These are phyloP conservation scores for Fusarium floridanum DNA, from an alignment of 2,329 filamentous ascomycete species.

Conservation along the genomic window DNA sequence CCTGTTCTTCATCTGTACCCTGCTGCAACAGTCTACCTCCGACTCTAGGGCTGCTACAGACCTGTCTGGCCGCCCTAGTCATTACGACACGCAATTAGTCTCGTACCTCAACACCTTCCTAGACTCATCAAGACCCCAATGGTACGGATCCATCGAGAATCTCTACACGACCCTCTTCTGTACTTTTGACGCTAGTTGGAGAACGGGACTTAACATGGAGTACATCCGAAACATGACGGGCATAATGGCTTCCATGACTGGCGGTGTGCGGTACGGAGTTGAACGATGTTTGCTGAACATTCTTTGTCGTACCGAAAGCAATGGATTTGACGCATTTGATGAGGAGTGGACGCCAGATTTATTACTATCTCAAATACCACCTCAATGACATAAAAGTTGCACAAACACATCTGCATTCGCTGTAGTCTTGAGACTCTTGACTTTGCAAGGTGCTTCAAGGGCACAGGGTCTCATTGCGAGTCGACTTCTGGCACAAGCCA, in stretches of 20 bases:
- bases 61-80: background rate
- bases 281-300: slow-evolving; percentile 1
- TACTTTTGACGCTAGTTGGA: background rate
- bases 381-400: background rate
- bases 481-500: background rate
- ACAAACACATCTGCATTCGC: background rate
- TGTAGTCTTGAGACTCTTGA: too few relatives aligned
- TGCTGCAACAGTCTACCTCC: background rate
- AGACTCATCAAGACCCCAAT: background rate
- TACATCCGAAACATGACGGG: background rate
- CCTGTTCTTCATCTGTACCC: slow-evolving; percentile 7
- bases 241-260: background rate
- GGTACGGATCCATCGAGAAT: background rate
- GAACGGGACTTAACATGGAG: background rate
- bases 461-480: background rate
- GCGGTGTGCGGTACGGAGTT: background rate
- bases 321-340: slow-evolving; percentile 3
- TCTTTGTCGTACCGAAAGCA: slow-evolving; percentile 2
- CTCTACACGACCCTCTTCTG: background rate
- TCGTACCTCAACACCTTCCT: slow-evolving; percentile 3
- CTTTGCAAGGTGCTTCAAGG: background rate
- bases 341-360: slow-evolving; percentile 19
- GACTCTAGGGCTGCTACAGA: background rate
- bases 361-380: slow-evolving; percentile 28
- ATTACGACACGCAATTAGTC: background rate